Evolutionary conservation across 306 rosid genomes (phyloP), one percentile per base, ranked within the genome.

Genomic region (Fagus sylvatica): DNA sequence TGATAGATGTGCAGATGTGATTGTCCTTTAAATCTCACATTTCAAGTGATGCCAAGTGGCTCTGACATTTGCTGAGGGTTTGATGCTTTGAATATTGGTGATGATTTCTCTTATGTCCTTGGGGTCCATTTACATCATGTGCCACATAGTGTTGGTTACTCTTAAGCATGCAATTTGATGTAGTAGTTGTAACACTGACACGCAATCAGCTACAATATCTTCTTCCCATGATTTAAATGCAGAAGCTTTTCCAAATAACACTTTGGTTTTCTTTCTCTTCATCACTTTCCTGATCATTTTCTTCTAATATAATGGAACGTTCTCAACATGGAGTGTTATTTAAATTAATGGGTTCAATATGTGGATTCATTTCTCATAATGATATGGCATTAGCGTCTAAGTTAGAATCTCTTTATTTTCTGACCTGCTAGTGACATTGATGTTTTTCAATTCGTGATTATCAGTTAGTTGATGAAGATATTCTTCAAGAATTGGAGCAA

Each of bases 401-500:
- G 40, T 9, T 30, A 30, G 6, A 60, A 32, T 30, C 11, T 30
- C 16, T 4, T 11, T 39, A 37, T 15, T 64, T 49, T 2, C 62
- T 46, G n/a, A 36, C 7, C 48, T 43, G 53, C 33, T 57, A 19
- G 13, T 40, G 36, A 53, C 46, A 15, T 10, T 69, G 15, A 34
- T 74, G 55, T 53, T 75, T 60, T 62, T 83, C 15, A 7, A 69
- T 72, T 73, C 82, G 41, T 81, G 62, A 57, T 83, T 83, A 55
- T 82, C 88, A 94, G 98, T 84, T 85, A 77, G 87, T 94, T 80
- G 95, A 90, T 76, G 93, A 79, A 54, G 84, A 80, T 68, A 81
- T 88, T 83, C 91, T 88, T 70, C 75, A 6, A 74, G 90, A 92
- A 76, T 88, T 90, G 88, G 98, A 94, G 88, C 84, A 71, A 77